Base-by-base conservation (phyloP, 371 early-diverging fungal genomes). In the Lichtheimia hyalospora region DNA sequence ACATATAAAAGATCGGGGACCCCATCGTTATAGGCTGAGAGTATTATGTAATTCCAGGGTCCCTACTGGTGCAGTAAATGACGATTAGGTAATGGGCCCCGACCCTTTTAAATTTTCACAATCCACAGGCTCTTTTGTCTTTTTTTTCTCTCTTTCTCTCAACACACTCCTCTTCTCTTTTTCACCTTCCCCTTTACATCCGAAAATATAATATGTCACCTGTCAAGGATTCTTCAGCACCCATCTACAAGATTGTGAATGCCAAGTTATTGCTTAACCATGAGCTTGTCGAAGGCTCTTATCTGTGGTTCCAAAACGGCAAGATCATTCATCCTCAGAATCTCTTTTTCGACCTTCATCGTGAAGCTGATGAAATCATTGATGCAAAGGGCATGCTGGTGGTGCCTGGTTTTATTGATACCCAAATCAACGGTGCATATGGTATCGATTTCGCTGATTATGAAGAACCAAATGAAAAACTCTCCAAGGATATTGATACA, bases 371-470 rank as follows among this genome's bases (percentile, higher is more conserved):
- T 67, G 69, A 77, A 20, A 82, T 86, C 51, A 85, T 93, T 60
- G 90, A 93, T 75, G 90, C 90, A 41, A 69, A 86, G 44, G 89
- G 90, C 52, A 59, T 84, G 34, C 71, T 94, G 10, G 84, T 92
- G 20, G 88, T 83, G 2, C 92, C 94, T 20, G 94, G 94, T 6
- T 92, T 84, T 54, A 86, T 94, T 42, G 94, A 94, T 62, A 71
- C 91, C 13, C 93, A 94, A 70, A 86, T 94, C 59, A 94, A 94
- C 60, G 94, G 94, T 51, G 91, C 89, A 5, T 91, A 89, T 66
- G 93, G 94, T 18, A 87, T 89, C 52, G 94, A 94, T 70, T 94
- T 94, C 72, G 87, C 93, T 28, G 80, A 76, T 40, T 54, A 70
- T 50, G 74, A 70, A 48, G 66, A 66, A 20, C 55, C 74, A 5